Base-by-base conservation (phyloP, 495 filamentous ascomycete genomes). In the Penicillium coprophilum region DNA sequence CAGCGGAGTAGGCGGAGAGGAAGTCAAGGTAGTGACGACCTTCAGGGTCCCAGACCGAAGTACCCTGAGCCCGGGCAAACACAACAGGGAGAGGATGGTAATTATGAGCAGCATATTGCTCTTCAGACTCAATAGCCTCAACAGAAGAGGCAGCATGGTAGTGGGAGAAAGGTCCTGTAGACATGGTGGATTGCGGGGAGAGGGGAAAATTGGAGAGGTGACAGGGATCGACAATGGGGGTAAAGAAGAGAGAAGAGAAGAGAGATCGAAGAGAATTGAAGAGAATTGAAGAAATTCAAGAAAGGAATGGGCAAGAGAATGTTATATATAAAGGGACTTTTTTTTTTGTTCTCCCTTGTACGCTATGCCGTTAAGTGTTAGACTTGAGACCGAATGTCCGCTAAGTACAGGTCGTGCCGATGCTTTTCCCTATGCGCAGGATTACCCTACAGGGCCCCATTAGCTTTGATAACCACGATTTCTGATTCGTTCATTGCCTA, bases 11-110 rank as follows among this genome's bases (percentile, higher is more conserved):
- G 53, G 94, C 95, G 45, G 92, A 96, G 47, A 99, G 85, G 80
- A 96, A 97, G 74, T 99, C 94, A 62, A 97, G 87, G 73, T 99
- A 99, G 67, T 94, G 87, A 63, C 90, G 92, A 68, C 91, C 92
- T 79, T 97, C 95, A 17, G 94, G 94, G 68, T 99, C 94, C 93
- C 93, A 97, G 50, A 97, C 95, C 53, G 85, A 84, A 62, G 84
- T 88, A 12, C 95, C 94, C 56, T 85, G 80, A 23, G 89, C 92
- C 34, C 84, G 85, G 23, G 92, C 80, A 68, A 96, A 93, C 57
- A 96, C 92, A 32, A 97, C 83, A 13, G 95, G 95, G 9, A 99
- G 86, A 19, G 95, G 94, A 75, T 97, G 92, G 77, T 99, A 99
- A 75, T 99, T 99, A 82, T 99, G 94, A 41, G 94, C 94, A 40